Base-by-base conservation (phyloP, 2,329 filamentous ascomycete genomes). In the Hysterium pulicare region DNA sequence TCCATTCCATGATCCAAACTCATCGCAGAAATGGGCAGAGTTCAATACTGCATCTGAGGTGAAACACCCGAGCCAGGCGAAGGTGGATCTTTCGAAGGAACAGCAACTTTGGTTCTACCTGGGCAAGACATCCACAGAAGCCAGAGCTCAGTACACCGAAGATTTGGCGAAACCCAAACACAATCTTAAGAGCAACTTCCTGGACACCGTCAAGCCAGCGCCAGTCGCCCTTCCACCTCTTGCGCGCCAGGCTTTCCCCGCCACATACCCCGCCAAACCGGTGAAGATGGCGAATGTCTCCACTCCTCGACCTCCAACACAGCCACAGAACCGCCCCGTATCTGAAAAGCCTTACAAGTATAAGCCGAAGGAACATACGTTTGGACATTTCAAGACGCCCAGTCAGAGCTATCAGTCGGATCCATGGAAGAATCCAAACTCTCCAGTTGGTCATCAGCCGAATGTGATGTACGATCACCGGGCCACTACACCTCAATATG, bases 61-160 rank as follows among this genome's bases (percentile, higher is more conserved):
- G n/a, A 52, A 57, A 30, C 66, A 61, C 35, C 47, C 48, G 5
- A 73, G 71, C 41, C 82, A 87, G 63, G 76, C 75, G 59, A 86
- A 83, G 67, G 72, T 94, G 44, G 82, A 95, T 58, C 66, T 95
- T 7, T 69, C 69, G 47, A 87, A 86, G 61, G 75, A 83, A 13
- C 79, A 91, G 47, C 84, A 87, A 61, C 66, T 95, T 15, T 97
- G 90, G 88, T 80, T 89, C 69, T 97, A 96, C 64, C 76, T 98
- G 46, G 88, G 88, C 23, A 82, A 82, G 62, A 80, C 78, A 16
- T 97, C 91, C 17, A 96, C 91, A 5, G 91, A 97, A 59, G 86
- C 89, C 41, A 90, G 84, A 65, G 84, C 90, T 20, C 89, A 94
- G 63, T 98, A 93, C 68, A 95, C 90, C 4, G 87, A 93, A 57